Percentiles rank a stretch among this genome's conserved stretches.
These are phyloP conservation scores for Rhizophora mangle DNA, from an alignment of 345 rosid species.

Conservation along the genomic window DNA sequence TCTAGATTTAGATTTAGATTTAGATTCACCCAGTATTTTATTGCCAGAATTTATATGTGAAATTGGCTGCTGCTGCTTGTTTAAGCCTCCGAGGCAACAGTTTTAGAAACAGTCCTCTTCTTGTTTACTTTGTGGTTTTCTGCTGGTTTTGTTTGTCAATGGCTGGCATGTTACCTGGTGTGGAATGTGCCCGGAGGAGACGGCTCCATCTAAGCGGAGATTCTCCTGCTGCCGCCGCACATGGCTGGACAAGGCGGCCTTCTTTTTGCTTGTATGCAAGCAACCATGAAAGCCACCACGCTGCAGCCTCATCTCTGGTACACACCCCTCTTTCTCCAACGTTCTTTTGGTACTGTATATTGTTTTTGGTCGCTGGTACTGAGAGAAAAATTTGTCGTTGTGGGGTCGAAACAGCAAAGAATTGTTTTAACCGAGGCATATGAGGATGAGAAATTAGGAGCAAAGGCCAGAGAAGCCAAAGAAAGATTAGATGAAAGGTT, in stretches of 20 bases:
- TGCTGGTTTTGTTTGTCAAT: constrained; percentile 20
- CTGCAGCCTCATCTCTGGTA: constrained; percentile 36
- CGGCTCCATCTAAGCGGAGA: constrained; percentile 59
- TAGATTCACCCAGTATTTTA: too few relatives aligned
- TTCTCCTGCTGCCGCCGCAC: constrained; percentile 23
- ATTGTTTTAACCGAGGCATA: constrained; percentile 26
- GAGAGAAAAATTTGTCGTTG: neutral
- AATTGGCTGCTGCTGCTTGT: too few relatives aligned
- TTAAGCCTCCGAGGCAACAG: neutral
- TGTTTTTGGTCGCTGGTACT: neutral
- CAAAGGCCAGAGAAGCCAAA: constrained; percentile 72
- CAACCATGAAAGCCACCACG: constrained; percentile 41
- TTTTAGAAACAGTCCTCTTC: neutral
- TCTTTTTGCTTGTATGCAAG: constrained; percentile 59
- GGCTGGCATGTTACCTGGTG: constrained; percentile 93
- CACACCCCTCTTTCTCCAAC: neutral
- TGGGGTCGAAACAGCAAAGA: constrained; percentile 30
- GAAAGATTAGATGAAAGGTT: constrained; percentile 69
- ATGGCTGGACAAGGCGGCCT: constrained; percentile 43
- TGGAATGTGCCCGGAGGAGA: constrained; percentile 76
- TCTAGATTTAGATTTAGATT: too few relatives aligned
- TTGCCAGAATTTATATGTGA: too few relatives aligned
- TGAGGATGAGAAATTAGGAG: constrained; percentile 58
- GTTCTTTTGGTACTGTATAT: neutral
- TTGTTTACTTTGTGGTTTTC: neutral